Base-by-base conservation (phyloP, 768 basidiomycete species). In the Boletus patriciae region DNA sequence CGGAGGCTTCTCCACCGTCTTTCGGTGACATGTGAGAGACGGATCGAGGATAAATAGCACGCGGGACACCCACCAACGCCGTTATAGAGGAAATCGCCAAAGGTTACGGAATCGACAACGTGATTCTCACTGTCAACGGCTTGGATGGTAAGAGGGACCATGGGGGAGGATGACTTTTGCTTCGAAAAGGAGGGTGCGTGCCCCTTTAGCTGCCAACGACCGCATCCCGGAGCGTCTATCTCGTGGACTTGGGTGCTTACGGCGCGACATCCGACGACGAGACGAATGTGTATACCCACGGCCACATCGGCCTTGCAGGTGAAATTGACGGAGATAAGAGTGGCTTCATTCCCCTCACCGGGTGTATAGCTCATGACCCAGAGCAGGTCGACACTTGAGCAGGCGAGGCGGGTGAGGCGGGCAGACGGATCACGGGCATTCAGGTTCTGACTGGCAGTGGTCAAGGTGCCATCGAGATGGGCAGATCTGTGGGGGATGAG, bases 21-120 rank as follows among this genome's bases (percentile, higher is more conserved):
- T 50, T 21, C 18, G 18, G 23, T 23, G 27, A 15, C 23, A 31
- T 16, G 15, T 54, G 54, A 60, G 63, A 29, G 4, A 18, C 5
- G 43, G 31, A 5, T n/a, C 5, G 46, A 18, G 27, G 21, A 21
- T 4, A 43, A 21, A 34, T 3, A 21, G 21, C 19, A 16, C 1
- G 16, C 1, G 23, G 21, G 11, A 38, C 13, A 65, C 70, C 19
- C 43, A 77, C 85, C 79, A 55, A 74, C 67, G 23, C 79, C 72
- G 75, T 77, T 82, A 64, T 87, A 91, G 34, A 80, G 79, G 70
- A 90, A 91, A 59, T 84, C 79, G 53, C 90, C 91, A 70, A 90
- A 88, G 15, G 81, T 80, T 53, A 86, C 78, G 0, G 83, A 80
- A 63, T 90, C 88, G 18, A 91, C 67, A 37, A 90, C 57, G 0